These are phyloP conservation scores for Starmerella powellii DNA, from an alignment of 805 yeast species.

Conservation along the genomic window DNA sequence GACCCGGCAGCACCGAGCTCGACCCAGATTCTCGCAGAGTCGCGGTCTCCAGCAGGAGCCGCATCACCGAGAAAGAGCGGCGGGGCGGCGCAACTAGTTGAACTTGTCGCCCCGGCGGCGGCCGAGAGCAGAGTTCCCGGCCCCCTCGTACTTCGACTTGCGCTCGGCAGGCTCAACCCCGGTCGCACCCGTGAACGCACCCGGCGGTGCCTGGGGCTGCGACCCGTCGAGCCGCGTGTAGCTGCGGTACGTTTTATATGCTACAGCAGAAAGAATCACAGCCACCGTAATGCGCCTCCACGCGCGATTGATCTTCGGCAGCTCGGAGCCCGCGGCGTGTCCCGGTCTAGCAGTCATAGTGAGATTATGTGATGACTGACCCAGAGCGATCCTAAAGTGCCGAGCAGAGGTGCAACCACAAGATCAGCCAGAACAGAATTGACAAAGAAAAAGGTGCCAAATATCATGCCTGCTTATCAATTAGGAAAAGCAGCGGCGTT, in stretches of 20 bases:
- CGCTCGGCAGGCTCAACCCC: conserved; percentile 24
- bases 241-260: conserved; percentile 23
- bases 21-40: too few relatives aligned
- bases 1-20: too few relatives aligned
- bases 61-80: too few relatives aligned
- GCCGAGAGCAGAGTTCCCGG: conserved; percentile 29
- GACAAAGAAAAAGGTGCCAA: too few relatives aligned
- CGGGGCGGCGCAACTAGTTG: too few relatives aligned
- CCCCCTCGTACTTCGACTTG: conserved; percentile 30
- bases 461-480: too few relatives aligned
- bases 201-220: conserved; percentile 24
- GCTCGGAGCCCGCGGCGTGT: conserved; percentile 22
- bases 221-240: conserved; percentile 16
- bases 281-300: conserved; percentile 26
- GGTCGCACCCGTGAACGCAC: conserved; percentile 27
- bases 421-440: too few relatives aligned
- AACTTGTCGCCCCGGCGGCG: conserved; percentile 22
- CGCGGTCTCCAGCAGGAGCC: too few relatives aligned
- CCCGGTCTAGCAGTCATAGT: conserved; percentile 10
- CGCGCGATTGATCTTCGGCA: conserved; percentile 25
- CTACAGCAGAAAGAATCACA: conserved; percentile 23
- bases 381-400: too few relatives aligned
- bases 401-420: too few relatives aligned
- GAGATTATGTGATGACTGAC: too few relatives aligned
- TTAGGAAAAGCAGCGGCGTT: too few relatives aligned